Conservation (phyloP, 2,329 filamentous ascomycete species). For the Arthrobotrys pseudoclavata region DNA sequence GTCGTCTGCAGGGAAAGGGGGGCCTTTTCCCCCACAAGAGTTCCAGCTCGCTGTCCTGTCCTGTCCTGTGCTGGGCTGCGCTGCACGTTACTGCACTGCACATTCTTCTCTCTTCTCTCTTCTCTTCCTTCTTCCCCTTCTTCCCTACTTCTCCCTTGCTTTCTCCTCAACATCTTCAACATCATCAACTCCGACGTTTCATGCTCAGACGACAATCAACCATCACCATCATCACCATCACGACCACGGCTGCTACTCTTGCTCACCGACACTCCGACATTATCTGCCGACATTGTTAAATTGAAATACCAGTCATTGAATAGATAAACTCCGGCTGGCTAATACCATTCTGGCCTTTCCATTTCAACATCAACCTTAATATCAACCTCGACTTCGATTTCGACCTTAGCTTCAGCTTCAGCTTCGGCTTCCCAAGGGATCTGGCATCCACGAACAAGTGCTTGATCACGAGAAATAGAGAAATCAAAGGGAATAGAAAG, state of each 20-base stretch:
- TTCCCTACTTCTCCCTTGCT: neutral
- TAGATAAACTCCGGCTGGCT: conserved; percentile 66
- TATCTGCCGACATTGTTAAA: neutral
- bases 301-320: neutral
- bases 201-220: neutral
- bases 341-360: conserved; percentile 66
- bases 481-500: neutral
- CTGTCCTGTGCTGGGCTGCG: neutral
- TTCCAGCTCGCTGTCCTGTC: neutral
- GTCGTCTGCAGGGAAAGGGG: conserved; percentile 29
- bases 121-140: neutral
- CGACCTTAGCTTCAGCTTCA: neutral
- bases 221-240: conserved; percentile 20
- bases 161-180: neutral
- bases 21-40: neutral
- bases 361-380: conserved; percentile 6
- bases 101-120: conserved; percentile 4
- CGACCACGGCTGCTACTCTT: neutral
- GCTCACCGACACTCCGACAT: neutral
- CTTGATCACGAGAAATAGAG: neutral
- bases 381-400: conserved; percentile 34
- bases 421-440: conserved; percentile 32
- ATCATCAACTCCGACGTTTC: neutral
- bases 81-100: neutral
- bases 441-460: conserved; percentile 24